Percentiles rank a stretch among this genome's conserved stretches.
These are phyloP conservation scores for Phytophthora crassamura DNA, from an alignment of 352 stramenopile genomes.

Conservation along the genomic window DNA sequence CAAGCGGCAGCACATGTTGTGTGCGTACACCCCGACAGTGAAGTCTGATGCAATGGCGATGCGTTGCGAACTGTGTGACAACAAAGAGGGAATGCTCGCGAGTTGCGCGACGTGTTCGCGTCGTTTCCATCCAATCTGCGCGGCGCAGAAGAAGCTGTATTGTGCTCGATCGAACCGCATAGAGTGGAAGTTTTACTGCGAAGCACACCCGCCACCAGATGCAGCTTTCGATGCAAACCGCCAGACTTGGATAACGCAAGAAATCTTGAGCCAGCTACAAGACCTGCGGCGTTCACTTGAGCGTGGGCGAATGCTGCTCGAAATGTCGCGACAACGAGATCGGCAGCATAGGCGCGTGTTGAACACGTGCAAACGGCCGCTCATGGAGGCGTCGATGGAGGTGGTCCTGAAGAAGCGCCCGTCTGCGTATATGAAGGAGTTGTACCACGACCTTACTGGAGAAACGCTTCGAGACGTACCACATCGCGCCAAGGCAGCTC, in stretches of 20 bases:
- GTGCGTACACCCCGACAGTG: conserved; percentile 42
- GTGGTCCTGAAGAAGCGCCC: conserved; percentile 82
- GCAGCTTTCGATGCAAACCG: conserved; percentile 76
- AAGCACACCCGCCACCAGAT: conserved; percentile 61
- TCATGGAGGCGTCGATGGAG: conserved; percentile 74
- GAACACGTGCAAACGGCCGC: conserved; percentile 61
- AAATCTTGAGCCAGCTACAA: conserved; percentile 77
- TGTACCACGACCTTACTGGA: conserved; percentile 67
- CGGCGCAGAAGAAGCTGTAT: conserved; percentile 68
- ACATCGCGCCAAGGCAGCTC: conserved; percentile 33
- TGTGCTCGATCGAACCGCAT: conserved; percentile 62
- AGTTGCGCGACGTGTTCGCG: conserved; percentile 67
- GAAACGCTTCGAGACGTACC: conserved; percentile 61
- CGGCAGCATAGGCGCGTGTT: conserved; percentile 84
- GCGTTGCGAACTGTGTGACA: conserved; percentile 69
- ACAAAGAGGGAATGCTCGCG: conserved; percentile 52
- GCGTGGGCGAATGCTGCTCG: conserved; percentile 82
- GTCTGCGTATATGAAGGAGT: conserved; percentile 70
- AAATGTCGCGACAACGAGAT: conserved; percentile 87
- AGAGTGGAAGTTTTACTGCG: conserved; percentile 86
- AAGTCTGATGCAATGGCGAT: conserved; percentile 31
- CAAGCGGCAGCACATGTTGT: conserved; percentile 73
- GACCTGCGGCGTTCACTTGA: conserved; percentile 82
- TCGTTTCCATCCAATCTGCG: conserved; percentile 80
- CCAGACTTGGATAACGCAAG: conserved; percentile 81